A percentile compares a stretch with the other conserved stretches of the same genome.
Conservation (phyloP, 2,329 filamentous ascomycete species). For the Botryotinia calthae region DNA sequence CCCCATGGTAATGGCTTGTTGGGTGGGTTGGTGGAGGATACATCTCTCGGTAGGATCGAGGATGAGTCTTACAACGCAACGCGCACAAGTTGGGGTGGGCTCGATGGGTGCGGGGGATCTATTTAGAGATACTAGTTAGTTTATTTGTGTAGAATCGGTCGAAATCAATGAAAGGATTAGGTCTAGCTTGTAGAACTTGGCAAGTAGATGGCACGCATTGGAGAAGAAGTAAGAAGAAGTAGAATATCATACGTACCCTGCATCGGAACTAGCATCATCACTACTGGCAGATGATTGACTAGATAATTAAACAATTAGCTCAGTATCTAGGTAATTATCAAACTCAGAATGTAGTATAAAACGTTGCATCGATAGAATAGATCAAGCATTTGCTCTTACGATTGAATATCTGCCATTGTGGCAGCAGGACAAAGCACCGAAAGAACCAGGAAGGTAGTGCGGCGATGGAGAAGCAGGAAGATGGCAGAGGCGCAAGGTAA, state of each 20-base stretch:
- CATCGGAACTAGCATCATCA: neutral
- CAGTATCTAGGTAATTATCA: neutral
- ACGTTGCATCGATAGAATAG: neutral
- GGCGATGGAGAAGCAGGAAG: no score
- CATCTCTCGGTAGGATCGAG: neutral
- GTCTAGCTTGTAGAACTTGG: neutral
- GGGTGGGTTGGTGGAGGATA: neutral
- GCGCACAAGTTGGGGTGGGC: neutral
- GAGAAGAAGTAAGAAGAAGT: no score
- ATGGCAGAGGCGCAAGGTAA: neutral
- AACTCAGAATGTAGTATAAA: neutral
- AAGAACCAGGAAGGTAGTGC: neutral
- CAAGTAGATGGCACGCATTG: neutral
- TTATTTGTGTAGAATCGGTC: neutral
- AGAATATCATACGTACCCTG: neutral
- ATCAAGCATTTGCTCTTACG: neutral
- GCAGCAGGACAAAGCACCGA: neutral
- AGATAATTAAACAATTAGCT: neutral
- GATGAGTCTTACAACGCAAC: neutral
- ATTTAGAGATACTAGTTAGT: neutral
- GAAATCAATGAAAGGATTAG: neutral
- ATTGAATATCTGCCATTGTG: neutral
- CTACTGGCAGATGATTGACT: neutral
- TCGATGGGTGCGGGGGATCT: neutral
- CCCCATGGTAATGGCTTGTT: neutral